These are phyloP conservation scores for Fusarium papillatum DNA, from an alignment of 2,329 filamentous ascomycete species.

Conservation along the genomic window DNA sequence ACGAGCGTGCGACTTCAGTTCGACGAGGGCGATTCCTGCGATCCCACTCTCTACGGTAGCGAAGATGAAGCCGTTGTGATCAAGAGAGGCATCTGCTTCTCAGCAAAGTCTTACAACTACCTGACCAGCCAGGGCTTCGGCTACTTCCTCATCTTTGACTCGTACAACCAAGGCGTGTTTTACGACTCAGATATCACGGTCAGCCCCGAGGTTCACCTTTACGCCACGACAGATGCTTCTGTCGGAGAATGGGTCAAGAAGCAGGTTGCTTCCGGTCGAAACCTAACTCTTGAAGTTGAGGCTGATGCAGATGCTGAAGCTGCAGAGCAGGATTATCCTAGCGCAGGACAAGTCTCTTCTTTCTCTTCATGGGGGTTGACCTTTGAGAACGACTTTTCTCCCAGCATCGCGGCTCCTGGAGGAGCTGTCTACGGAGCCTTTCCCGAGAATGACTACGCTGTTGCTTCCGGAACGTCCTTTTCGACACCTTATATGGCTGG, in stretches of 20 bases:
- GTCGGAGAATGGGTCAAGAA: not conserved
- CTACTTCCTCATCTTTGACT: not conserved
- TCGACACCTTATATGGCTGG: constrained; percentile 37
- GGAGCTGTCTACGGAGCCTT: constrained; percentile 1
- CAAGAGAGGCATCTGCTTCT: not conserved
- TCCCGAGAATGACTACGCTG: constrained; percentile 22
- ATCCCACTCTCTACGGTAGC: not conserved
- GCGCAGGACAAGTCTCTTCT: constrained; percentile 24
- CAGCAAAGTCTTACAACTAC: not conserved
- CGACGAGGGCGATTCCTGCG: not conserved
- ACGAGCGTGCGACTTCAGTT: not conserved
- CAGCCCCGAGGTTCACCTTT: not conserved
- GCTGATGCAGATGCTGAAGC: not conserved
- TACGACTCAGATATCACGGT: not conserved
- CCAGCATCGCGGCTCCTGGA: constrained; percentile 30
- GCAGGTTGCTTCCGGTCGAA: not conserved
- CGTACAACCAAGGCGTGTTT: not conserved
- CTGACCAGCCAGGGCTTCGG: not conserved
- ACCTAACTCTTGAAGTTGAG: not conserved
- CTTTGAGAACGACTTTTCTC: constrained; percentile 38
- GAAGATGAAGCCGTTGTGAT: not conserved
- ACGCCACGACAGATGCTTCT: not conserved
- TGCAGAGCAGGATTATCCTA: not conserved
- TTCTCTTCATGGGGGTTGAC: constrained; percentile 39
- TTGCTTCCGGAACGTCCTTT: constrained; percentile 38